Percentiles rank a stretch among this genome's conserved stretches.
Evolutionary conservation across 176 grass and related monocot species (phyloP).

Genomic region (Carex parvula): DNA sequence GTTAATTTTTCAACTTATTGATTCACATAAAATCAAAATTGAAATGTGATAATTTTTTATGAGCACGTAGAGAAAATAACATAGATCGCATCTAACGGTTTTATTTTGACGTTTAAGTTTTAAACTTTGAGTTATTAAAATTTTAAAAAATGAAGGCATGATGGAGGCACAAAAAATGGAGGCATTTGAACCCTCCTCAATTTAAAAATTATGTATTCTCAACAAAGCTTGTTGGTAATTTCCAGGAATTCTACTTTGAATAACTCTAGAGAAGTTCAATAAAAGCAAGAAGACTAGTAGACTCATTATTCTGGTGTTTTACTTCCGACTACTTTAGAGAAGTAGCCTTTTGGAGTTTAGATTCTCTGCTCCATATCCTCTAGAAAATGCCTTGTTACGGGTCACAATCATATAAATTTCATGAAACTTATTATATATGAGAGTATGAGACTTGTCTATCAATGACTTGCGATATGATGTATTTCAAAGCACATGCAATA

Average conservation of each 20-base stretch:
- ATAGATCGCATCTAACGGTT: too few species aligned
- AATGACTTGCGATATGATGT: neutral
- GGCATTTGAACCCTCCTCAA: too few species aligned
- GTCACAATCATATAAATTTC: neutral
- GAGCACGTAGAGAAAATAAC: too few species aligned
- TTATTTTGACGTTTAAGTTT: too few species aligned
- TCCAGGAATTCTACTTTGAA: neutral
- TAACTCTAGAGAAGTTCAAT: neutral
- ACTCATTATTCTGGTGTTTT: neutral
- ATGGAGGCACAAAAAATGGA: too few species aligned
- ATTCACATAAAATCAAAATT: too few species aligned
- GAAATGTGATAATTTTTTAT: too few species aligned
- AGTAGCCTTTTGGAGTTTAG: neutral
- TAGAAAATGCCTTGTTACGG: neutral
- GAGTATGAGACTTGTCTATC: neutral
- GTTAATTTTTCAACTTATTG: too few species aligned
- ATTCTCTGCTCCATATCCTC: conserved; percentile 6
- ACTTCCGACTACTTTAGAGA: neutral
- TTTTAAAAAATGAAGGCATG: too few species aligned
- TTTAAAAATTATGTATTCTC: neutral
- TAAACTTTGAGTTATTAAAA: too few species aligned
- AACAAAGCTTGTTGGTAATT: neutral
- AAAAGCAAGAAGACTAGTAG: conserved; percentile 8
- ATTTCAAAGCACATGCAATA: too few species aligned
- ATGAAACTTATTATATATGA: neutral